Base-by-base conservation (phyloP, 2,329 filamentous ascomycete genomes). In the Exophiala calicioides region DNA sequence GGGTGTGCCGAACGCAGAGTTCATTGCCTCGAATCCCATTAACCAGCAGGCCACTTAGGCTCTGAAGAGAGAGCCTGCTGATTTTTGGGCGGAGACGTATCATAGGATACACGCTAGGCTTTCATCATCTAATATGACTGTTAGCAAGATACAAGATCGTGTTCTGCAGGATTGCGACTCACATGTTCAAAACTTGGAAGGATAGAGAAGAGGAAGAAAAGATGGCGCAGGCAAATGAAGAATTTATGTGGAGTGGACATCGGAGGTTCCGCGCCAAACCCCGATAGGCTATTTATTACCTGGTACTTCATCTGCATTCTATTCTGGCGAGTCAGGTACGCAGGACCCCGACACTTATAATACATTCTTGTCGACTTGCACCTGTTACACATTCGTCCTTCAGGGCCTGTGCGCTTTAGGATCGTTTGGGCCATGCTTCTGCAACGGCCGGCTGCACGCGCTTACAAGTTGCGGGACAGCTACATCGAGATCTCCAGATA, bases 181-280 rank as follows among this genome's bases (percentile, higher is more conserved):
- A 96, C 90, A 77, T 88, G 81, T 85, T 84, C 86, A 94, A 95
- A 94, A 96, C 90, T 88, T 89, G 90, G 90, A 96, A 95, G 89
- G 90, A 89, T 91, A 80, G 83, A 85, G 79, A 83, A 71, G 64
- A 67, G 66, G 78, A 77, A 70, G 76, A 72, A 70, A 69, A 61
- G 67, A 58, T 67, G 29, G 38, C 40, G 38, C 41, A 18, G n/a
- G 35, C 15, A 27, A 27, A 68, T 66, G 60, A 60, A 52, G 53
- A 59, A 57, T 52, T 44, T 52, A 33, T 39, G 36, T 27, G 40
- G 33, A 43, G 32, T 26, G 35, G 24, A 9, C 21, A 24, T 45
- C 43, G 51, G 51, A 51, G 40, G 20, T 51, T 38, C n/a, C 36
- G 47, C 27, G 21, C 8, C 33, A 23, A 36, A 23, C 19, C 8